A percentile compares a stretch with the other conserved stretches of the same genome.
phyloP scores from a whole-genome alignment of 2,329 filamentous ascomycete genomes.

The Ophiostoma montium region DNA sequence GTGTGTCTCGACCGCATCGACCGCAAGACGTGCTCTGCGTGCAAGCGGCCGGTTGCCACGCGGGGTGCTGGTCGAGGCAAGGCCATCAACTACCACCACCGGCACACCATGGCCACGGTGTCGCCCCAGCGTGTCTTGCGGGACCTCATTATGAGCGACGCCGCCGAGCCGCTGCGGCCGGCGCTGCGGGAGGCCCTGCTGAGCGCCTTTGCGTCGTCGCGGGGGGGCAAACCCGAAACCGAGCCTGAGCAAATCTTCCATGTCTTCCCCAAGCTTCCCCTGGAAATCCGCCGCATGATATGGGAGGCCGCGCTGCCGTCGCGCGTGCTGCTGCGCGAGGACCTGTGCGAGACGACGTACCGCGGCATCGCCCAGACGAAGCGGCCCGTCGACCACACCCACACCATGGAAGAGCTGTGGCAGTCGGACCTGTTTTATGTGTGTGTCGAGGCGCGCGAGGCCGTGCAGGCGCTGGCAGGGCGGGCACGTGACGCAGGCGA shows the following conservation, averaged over 20 bases:
- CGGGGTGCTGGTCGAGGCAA: background rate
- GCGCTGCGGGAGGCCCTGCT: slow-evolving; percentile 9
- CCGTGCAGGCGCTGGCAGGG: slow-evolving; percentile 1
- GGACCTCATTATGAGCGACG: slow-evolving; percentile 11
- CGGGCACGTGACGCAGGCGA: background rate
- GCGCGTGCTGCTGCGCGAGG: slow-evolving; percentile 10
- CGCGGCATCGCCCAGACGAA: background rate
- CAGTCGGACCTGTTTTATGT: slow-evolving; percentile 11
- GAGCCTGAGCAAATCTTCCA: too few relatives aligned
- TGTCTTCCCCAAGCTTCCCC: slow-evolving; percentile 7
- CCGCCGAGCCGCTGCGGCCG: slow-evolving; percentile 7
- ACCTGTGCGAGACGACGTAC: slow-evolving; percentile 4
- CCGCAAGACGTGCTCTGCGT: slow-evolving; percentile 7
- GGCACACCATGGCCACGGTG: slow-evolving; percentile 1
- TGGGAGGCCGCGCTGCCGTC: slow-evolving; percentile 11
- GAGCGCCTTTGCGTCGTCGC: background rate
- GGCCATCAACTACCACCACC: background rate
- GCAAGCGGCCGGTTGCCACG: too few relatives aligned
- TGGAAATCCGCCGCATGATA: slow-evolving; percentile 12
- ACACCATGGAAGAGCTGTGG: slow-evolving; percentile 10
- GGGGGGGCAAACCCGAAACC: too few relatives aligned
- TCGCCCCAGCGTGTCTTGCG: slow-evolving; percentile 11
- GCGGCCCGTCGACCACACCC: background rate
- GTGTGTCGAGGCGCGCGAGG: slow-evolving; percentile 8
- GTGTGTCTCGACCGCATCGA: slow-evolving; percentile 6